These are phyloP conservation scores for Eleusine indica DNA, from an alignment of 176 grass and related monocot genomes.

Conservation along the genomic window DNA sequence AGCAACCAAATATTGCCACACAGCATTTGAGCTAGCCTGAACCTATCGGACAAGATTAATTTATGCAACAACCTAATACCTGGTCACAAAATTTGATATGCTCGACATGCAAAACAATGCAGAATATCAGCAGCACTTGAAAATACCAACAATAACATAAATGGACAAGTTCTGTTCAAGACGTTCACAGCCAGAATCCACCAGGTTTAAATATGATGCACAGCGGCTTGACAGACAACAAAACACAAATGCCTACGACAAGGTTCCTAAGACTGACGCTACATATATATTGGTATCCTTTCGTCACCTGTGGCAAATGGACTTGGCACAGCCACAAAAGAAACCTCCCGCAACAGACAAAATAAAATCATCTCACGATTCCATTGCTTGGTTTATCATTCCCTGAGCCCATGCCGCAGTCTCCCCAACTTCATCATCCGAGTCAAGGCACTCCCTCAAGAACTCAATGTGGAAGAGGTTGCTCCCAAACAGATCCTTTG, in stretches of 20 bases:
- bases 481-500: conserved; percentile 63
- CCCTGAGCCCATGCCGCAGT: conserved; percentile 66
- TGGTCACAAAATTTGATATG: not conserved
- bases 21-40: not conserved
- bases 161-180: conserved; percentile 46
- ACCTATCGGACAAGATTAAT: not conserved
- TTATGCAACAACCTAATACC: not conserved
- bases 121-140: conserved; percentile 17
- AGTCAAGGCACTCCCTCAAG: conserved; percentile 65
- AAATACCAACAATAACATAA: conserved; percentile 34
- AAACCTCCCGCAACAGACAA: conserved; percentile 35
- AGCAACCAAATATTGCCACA: not conserved
- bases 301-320: conserved; percentile 48
- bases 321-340: conserved; percentile 50
- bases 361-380: conserved; percentile 36
- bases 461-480: conserved; percentile 75
- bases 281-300: conserved; percentile 52
- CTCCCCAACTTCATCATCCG: conserved; percentile 73
- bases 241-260: conserved; percentile 44
- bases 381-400: conserved; percentile 72
- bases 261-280: conserved; percentile 50
- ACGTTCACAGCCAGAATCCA: conserved; percentile 39
- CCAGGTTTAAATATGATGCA: conserved; percentile 34
- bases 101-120: not conserved
- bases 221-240: conserved; percentile 33